phyloP scores from a whole-genome alignment of 192 early-diverging fungal species.

The Backusella morwellensis region DNA sequence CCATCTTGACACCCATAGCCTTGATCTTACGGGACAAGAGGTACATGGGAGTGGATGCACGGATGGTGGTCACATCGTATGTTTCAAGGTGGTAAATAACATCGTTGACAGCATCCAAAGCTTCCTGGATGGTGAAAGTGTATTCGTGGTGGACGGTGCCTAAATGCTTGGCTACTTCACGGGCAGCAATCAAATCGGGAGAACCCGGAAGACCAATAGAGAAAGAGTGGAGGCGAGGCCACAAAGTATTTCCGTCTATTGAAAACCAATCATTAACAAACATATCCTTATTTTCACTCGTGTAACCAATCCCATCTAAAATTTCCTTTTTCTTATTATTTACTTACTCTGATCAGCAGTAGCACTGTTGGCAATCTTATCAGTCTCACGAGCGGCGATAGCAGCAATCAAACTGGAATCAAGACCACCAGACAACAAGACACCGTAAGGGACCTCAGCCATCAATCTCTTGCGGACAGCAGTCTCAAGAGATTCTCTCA shows the following conservation, averaged over 20 bases:
- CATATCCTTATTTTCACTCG: background rate
- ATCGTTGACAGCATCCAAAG: conserved; percentile 92
- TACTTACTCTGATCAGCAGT: conserved; percentile 51
- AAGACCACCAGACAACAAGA: conserved; percentile 92
- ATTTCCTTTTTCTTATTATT: background rate
- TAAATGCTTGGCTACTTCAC: conserved; percentile 88
- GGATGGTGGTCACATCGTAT: conserved; percentile 98
- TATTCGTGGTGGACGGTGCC: conserved; percentile 93
- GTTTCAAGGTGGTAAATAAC: conserved; percentile 98
- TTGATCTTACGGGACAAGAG: conserved; percentile 97
- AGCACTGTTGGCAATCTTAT: conserved; percentile 58
- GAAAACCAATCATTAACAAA: background rate
- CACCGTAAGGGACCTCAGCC: conserved; percentile 98
- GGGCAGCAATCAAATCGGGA: conserved; percentile 89
- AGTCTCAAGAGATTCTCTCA: conserved; percentile 79
- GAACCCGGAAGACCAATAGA: conserved; percentile 93
- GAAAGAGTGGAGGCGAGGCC: conserved; percentile 95
- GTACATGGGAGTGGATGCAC: conserved; percentile 99
- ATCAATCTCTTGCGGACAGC: conserved; percentile 96
- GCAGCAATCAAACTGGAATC: conserved; percentile 95
- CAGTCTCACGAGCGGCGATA: conserved; percentile 84
- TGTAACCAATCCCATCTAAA: background rate
- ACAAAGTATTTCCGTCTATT: conserved; percentile 55
- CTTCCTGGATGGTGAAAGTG: conserved; percentile 96
- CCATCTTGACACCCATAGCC: conserved; percentile 99